Evolutionary conservation across 345 rosid genomes (phyloP).

Genomic region (Eucalyptus melliodora): DNA sequence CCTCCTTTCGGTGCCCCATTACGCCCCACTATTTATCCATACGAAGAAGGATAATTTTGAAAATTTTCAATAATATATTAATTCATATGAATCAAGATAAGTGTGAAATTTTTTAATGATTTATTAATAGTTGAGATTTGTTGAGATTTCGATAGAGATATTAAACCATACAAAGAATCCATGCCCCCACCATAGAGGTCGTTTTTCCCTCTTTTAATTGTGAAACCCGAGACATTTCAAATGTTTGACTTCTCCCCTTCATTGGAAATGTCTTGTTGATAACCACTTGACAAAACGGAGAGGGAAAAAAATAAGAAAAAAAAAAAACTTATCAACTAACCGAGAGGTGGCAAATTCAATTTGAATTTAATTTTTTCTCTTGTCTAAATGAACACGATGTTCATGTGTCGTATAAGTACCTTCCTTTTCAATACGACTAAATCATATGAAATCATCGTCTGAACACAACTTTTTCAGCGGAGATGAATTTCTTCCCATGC

Average conservation of each 20-base stretch:
- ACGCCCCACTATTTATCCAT: not conserved
- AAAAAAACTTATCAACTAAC: not conserved
- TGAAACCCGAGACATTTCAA: not conserved
- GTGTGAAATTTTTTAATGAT: not conserved
- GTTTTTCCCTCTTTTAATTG: not conserved
- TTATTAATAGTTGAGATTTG: not conserved
- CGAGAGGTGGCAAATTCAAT: not conserved
- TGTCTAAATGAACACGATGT: not conserved
- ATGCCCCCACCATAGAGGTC: not conserved
- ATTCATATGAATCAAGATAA: not conserved
- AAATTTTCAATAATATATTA: not conserved
- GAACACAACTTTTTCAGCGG: not conserved
- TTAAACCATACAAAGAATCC: not conserved
- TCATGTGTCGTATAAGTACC: not conserved
- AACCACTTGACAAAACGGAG: not conserved
- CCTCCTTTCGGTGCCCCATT: not conserved
- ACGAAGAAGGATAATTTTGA: not conserved
- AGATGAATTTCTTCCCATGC: not conserved
- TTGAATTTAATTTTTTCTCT: not conserved
- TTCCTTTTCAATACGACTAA: not conserved
- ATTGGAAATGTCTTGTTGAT: not conserved
- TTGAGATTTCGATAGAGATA: not conserved
- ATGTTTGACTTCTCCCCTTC: not conserved
- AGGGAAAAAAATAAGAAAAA: fast-evolving
- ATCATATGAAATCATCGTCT: not conserved